Base-by-base conservation (phyloP, 2,329 filamentous ascomycete genomes). In the Acrocalymma vagum region DNA sequence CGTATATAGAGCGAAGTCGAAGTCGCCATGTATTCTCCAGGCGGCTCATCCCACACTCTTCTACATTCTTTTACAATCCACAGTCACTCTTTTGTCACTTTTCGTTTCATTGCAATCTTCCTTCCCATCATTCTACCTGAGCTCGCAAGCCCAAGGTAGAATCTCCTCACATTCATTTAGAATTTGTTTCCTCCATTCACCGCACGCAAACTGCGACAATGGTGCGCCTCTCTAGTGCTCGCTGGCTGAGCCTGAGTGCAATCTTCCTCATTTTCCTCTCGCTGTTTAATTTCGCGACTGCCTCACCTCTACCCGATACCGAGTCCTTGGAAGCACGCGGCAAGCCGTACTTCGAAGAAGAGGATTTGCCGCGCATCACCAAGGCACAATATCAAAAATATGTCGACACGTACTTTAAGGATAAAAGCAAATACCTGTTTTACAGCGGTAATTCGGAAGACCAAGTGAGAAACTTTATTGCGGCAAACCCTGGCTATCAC, bases 261-360 rank as follows among this genome's bases (percentile, higher is more conserved):
- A 25, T 21, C 36, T 32, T 39, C 22, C 28, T 39, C 16, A 13
- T 39, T 32, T 23, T 39, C 22, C 36, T 39, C 20, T 39, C 36
- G 15, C 22, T 39, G 29, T 32, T 39, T 8, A 39, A 32, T 13
- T 14, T 39, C 32, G 36, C 29, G 32, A 20, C n/a, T 24, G n/a
- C 36, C n/a, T 39, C 36, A 15, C 36, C 36, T 39, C 36, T 39
- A 13, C 36, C 36, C 14, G 36, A 32, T 26, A 29, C 26, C 28
- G 32, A 27, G 8, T 20, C 18, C 28, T 32, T 39, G 23, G 36
- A 22, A 27, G 28, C 20, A 32, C 36, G 36, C 29, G 28, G 5
- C 36, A n/a, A n/a, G n/a, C n/a, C n/a, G n/a, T n/a, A n/a, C n/a
- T n/a, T n/a, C n/a, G n/a, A n/a, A n/a, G n/a, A n/a, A n/a, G n/a